Percentiles rank a stretch among this genome's conserved stretches.
Conservation (phyloP, 2,329 filamentous ascomycete genomes). For the Tolypocladium pustulatum region DNA sequence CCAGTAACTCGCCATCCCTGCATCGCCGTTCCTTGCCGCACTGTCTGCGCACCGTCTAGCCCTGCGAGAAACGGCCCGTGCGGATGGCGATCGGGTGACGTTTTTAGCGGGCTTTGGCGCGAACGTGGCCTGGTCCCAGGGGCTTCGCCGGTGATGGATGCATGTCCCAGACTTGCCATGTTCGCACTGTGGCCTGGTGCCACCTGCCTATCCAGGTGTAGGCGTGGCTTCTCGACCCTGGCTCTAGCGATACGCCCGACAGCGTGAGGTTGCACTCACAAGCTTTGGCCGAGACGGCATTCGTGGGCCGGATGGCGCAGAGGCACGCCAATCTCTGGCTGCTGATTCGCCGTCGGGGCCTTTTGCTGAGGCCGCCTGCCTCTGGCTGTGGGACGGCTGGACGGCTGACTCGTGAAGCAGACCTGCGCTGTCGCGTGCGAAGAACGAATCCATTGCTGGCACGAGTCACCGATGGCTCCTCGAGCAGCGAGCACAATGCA, state of each 20-base stretch:
- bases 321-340: background rate
- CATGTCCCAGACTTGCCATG: background rate
- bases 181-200: background rate
- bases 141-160: background rate
- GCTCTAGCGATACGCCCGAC: background rate
- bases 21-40: background rate
- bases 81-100: background rate
- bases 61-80: background rate
- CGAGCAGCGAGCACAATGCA: background rate
- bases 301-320: background rate
- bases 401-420: background rate
- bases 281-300: background rate
- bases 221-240: background rate
- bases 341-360: background rate
- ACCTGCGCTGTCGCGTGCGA: background rate
- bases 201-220: conserved; percentile 4
- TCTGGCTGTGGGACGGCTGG: background rate
- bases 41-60: background rate
- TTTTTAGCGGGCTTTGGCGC: background rate
- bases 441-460: background rate
- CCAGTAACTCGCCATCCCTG: background rate
- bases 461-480: too few species aligned
- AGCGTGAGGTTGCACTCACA: background rate
- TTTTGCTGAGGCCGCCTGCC: background rate
- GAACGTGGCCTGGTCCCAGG: background rate